Percentiles rank a stretch among this genome's conserved stretches.
Conservation (phyloP, 805 yeast species). For the Wickerhamiella spandovensis region DNA sequence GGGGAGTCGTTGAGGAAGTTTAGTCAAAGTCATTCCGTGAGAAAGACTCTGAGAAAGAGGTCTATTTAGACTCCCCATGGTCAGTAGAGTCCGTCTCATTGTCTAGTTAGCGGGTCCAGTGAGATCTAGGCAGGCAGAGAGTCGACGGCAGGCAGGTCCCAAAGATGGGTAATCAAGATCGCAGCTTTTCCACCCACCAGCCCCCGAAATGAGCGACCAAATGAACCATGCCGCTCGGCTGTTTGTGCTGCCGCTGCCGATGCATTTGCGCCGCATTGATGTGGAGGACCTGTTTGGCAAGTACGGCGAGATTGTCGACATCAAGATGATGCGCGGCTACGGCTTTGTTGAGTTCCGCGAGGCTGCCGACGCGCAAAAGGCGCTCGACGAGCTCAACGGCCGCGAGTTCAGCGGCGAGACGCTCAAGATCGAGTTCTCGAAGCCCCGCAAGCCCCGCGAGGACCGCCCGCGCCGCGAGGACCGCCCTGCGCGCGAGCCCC, state of each 20-base stretch:
- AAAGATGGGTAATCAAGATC: not conserved
- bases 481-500: conserved; percentile 15
- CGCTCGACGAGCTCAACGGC: conserved; percentile 41
- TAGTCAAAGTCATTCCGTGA: no score
- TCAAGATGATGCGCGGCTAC: conserved; percentile 43
- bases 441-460: conserved; percentile 20
- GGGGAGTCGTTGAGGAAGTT: no score
- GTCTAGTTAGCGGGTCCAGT: no score
- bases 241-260: conserved; percentile 19
- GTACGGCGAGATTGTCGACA: conserved; percentile 42
- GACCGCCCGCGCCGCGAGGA: conserved; percentile 15
- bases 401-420: conserved; percentile 25
- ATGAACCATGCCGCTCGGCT: conserved; percentile 10
- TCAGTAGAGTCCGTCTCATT: no score
- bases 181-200: not conserved
- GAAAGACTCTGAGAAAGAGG: no score
- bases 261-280: conserved; percentile 26
- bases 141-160: no score
- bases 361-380: conserved; percentile 46
- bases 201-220: not conserved
- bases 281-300: conserved; percentile 33
- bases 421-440: conserved; percentile 24
- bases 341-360: conserved; percentile 57
- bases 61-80: no score
- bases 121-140: no score